phyloP scores from a whole-genome alignment of 2,329 filamentous ascomycete species.

The Botrytis tulipae region DNA sequence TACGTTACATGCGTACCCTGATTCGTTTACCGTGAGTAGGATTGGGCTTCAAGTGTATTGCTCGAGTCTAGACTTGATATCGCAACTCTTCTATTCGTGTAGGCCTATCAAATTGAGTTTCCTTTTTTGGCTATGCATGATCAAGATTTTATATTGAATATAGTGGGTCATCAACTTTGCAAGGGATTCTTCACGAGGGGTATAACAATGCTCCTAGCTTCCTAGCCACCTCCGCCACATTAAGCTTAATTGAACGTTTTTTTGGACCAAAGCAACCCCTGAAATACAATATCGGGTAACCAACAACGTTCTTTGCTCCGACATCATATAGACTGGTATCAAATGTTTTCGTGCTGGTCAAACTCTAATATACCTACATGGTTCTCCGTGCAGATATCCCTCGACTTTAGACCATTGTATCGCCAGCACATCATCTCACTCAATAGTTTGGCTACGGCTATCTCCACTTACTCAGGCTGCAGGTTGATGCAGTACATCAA shows the following conservation, averaged over 20 bases:
- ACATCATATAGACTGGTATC: background rate
- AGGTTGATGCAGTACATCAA: constrained; percentile 8
- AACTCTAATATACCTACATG: background rate
- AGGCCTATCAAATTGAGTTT: background rate
- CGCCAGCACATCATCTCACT: constrained; percentile 13
- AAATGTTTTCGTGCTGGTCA: background rate
- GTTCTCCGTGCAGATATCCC: background rate
- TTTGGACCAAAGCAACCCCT: background rate
- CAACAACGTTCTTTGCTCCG: background rate
- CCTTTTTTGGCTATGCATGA: constrained; percentile 1
- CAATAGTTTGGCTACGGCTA: background rate
- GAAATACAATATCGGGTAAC: background rate
- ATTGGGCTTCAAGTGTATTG: background rate
- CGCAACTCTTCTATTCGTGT: background rate
- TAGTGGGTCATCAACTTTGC: background rate
- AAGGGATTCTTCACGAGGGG: background rate
- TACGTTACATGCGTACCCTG: background rate
- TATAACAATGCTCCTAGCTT: background rate
- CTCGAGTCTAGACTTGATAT: background rate
- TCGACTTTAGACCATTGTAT: background rate
- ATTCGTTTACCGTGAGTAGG: background rate
- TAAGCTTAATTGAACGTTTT: constrained; percentile 19
- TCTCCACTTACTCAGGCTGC: background rate
- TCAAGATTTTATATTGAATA: background rate
- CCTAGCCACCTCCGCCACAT: constrained; percentile 7